Evolutionary conservation across 1,284 basidiomycete genomes (phyloP), one percentile per base, ranked within the genome.

Genomic region (Naganishia sp.): DNA sequence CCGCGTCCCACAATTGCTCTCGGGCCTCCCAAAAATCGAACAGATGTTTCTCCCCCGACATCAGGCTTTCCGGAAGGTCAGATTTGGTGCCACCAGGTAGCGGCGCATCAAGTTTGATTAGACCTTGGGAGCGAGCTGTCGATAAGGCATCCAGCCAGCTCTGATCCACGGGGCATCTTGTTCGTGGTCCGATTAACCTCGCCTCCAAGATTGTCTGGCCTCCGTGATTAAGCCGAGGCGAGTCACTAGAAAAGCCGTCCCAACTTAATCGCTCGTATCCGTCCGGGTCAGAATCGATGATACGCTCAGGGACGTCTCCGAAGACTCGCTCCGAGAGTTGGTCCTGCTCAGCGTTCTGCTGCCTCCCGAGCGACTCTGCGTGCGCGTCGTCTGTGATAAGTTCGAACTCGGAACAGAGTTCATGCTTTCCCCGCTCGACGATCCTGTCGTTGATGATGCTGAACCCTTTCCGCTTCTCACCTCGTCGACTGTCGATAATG

Each of bases 391-490:
- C 15, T 36, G 45, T 33, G 56, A 59, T 2, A 48, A 6, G 9
- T 21, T 25, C 2, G 46, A 48, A 9, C 25, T n/a, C 25, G 3
- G 46, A 16, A 28, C 43, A 13, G 48, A 61, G 33, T 21, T 5
- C 1, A 61, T 21, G 57, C 48, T 61, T 61, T 50, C 48, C 48
- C 57, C 48, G 48, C 57, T 61, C 33, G 42, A 43, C 13, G 57
- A 61, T 39, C 33, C 57, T 18, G 57, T 49, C 33, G 33, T 33
- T n/a, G 57, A 61, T 16, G 57, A 61, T 16, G n/a, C 50, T 36
- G 57, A 61, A 4, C 57, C 48, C 33, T 61, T 61, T 21, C 53
- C 53, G 53, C 48, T 61, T 61, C 48, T 50, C 48, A 61, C 57
- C 45, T 52, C 57, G 25, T 50, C 57, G 46, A 61, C 57, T 23